Percentiles rank a stretch among this genome's conserved stretches.
Evolutionary conservation across 1,284 basidiomycete genomes (phyloP).

Genomic region (Caloboletus firmus): DNA sequence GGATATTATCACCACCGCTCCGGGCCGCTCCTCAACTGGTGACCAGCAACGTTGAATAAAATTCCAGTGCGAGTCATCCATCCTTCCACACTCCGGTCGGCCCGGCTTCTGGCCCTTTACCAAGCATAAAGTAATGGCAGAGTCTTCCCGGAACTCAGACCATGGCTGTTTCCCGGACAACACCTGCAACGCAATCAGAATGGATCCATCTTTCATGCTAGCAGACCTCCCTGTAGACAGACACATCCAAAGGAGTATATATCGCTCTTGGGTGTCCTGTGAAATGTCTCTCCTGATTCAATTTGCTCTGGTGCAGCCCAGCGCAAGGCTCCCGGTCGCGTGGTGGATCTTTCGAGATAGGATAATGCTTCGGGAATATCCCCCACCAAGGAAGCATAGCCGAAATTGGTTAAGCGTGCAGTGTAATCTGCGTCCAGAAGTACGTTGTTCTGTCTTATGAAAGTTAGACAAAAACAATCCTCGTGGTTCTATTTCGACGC

Average conservation of each 20-base stretch:
- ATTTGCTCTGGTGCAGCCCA: neutral
- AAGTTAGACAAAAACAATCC: neutral
- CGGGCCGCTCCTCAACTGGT: neutral
- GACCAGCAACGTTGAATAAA: conserved; percentile 10
- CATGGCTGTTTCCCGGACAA: conserved; percentile 13
- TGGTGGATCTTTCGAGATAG: neutral
- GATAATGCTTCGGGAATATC: neutral
- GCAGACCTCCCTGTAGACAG: neutral
- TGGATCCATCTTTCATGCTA: neutral
- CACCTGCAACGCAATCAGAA: neutral
- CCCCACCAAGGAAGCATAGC: neutral
- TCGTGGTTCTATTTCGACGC: neutral
- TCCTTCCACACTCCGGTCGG: conserved; percentile 1
- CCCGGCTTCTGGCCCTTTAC: neutral
- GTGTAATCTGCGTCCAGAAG: neutral
- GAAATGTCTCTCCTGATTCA: neutral
- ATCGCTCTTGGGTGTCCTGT: neutral
- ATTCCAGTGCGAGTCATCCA: conserved; percentile 5
- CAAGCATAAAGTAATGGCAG: neutral
- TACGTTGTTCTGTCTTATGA: neutral
- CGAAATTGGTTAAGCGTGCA: neutral
- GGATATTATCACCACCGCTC: neutral
- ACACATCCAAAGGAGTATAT: neutral
- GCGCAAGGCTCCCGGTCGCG: neutral
- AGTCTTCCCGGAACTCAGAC: conserved; percentile 3